Conservation (phyloP, 2,329 filamentous ascomycete species). For the Penicillium sp. region DNA sequence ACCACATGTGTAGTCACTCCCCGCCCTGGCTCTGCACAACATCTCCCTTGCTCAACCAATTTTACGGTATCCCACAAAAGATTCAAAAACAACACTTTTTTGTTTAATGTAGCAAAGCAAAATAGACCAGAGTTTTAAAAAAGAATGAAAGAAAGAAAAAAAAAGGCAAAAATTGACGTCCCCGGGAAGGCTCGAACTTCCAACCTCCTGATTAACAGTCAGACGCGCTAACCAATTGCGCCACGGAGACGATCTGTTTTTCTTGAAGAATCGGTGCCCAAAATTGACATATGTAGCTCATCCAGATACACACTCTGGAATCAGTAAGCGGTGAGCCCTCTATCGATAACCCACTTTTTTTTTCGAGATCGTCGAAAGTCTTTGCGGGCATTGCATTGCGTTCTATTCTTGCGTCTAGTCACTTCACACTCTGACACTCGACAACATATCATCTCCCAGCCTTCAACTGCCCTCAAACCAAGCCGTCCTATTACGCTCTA, state of each 20-base stretch:
- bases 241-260: slow-evolving; percentile 25
- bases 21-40: no score
- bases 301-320: slow-evolving; percentile 1
- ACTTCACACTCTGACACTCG: background rate
- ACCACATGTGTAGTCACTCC: no score
- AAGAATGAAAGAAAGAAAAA: no score
- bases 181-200: slow-evolving; percentile 44
- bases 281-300: background rate
- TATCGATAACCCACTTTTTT: slow-evolving; percentile 30
- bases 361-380: slow-evolving; percentile 13
- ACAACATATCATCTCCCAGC: no score
- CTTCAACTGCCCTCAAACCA: background rate
- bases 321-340: slow-evolving; percentile 17
- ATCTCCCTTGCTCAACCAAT: no score
- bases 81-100: no score
- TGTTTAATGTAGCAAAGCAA: no score
- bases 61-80: no score
- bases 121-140: no score
- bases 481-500: background rate
- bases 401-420: background rate
- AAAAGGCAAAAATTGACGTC: slow-evolving; percentile 18
- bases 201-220: slow-evolving; percentile 39
- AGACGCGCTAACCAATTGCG: slow-evolving; percentile 38
- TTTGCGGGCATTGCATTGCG: background rate
- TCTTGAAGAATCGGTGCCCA: no score